Percentiles rank a stretch among this genome's conserved stretches.
Conservation (phyloP, 2,329 filamentous ascomycete species). For the Fusarium robinianum region DNA sequence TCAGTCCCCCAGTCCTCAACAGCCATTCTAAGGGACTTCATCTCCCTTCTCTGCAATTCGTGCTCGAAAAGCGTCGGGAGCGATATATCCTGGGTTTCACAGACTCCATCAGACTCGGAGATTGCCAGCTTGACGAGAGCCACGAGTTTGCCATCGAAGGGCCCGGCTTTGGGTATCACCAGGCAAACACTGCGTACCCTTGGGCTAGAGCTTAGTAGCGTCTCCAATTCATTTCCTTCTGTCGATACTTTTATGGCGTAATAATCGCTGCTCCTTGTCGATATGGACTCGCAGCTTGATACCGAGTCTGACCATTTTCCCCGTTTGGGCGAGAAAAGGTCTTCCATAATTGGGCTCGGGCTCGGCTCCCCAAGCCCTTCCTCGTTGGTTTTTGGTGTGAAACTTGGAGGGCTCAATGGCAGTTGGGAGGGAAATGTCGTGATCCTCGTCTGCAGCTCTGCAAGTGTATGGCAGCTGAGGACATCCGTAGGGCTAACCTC, state of each 20-base stretch:
- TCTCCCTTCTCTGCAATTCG: slow-evolving; percentile 47
- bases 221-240: slow-evolving; percentile 39
- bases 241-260: slow-evolving; percentile 2
- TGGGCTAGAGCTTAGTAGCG: slow-evolving; percentile 46
- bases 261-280: slow-evolving; percentile 12
- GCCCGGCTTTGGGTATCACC: slow-evolving; percentile 53
- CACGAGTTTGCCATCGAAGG: slow-evolving; percentile 55
- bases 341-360: slow-evolving; percentile 1
- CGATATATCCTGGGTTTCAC: slow-evolving; percentile 42
- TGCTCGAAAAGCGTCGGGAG: slow-evolving; percentile 42
- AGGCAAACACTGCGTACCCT: slow-evolving; percentile 49
- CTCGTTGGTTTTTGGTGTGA: neutral
- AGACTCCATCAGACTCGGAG: neutral
- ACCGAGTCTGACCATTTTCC: slow-evolving; percentile 10
- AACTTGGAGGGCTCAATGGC: neutral
- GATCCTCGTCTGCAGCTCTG: slow-evolving; percentile 51
- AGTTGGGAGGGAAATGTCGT: slow-evolving; percentile 14
- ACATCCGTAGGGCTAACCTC: slow-evolving; percentile 48
- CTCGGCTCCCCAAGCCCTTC: slow-evolving; percentile 14
- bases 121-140: slow-evolving; percentile 49
- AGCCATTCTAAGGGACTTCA: slow-evolving; percentile 48
- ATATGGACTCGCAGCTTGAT: slow-evolving; percentile 20
- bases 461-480: slow-evolving; percentile 48
- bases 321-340: slow-evolving; percentile 12
- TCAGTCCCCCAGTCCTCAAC: slow-evolving; percentile 43